Conservation (phyloP, 2,329 filamentous ascomycete genomes). For the Dendryphion nanum region DNA sequence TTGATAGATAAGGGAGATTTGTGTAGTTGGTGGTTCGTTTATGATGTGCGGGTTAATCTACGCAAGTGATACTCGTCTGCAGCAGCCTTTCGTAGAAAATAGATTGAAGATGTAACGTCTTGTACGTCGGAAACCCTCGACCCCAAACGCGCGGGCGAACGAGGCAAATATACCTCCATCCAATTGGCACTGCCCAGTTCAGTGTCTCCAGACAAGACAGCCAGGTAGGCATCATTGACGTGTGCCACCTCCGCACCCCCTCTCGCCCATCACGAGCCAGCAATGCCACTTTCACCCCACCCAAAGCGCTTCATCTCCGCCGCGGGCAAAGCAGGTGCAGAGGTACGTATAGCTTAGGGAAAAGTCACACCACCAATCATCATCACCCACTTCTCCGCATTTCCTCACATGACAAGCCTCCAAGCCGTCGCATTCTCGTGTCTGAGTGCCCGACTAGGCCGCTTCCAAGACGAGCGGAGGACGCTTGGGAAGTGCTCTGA, state of each 20-base stretch:
- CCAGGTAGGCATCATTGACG: no score
- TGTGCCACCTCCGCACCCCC: constrained; percentile 22
- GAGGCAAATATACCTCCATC: constrained; percentile 20
- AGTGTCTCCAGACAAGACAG: no score
- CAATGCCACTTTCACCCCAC: constrained; percentile 26
- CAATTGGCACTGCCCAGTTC: no score
- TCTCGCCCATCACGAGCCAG: constrained; percentile 26
- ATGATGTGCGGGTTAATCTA: no score
- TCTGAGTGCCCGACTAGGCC: constrained; percentile 12
- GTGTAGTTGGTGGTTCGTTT: no score
- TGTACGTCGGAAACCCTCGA: constrained; percentile 1
- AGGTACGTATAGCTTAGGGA: no score
- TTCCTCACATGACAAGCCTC: constrained; percentile 10
- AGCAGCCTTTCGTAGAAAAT: background rate
- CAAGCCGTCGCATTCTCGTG: constrained; percentile 29
- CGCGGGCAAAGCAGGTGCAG: no score
- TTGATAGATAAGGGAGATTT: background rate
- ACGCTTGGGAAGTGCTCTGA: constrained; percentile 15
- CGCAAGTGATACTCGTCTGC: no score
- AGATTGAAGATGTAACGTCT: constrained; percentile 1
- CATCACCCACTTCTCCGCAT: constrained; percentile 17
- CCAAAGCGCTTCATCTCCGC: constrained; percentile 22
- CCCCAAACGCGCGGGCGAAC: constrained; percentile 14
- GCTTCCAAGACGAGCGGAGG: constrained; percentile 3
- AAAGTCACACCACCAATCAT: constrained; percentile 35